phyloP scores from a whole-genome alignment of 257 asterid genomes.

The Nicotiana undulata region DNA sequence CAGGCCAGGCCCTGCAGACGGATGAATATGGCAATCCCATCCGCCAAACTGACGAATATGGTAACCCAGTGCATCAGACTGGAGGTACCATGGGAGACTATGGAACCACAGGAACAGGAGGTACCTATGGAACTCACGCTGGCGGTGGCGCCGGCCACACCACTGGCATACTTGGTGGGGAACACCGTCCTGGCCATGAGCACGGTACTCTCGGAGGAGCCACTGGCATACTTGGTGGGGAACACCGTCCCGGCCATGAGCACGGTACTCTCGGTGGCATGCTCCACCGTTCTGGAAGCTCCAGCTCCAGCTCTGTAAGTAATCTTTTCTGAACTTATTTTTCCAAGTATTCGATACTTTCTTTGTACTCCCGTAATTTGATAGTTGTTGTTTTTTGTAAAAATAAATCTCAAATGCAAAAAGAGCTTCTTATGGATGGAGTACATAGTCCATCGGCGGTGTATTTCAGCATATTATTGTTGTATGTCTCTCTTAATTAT shows the following conservation, averaged over 20 bases:
- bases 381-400: neutral
- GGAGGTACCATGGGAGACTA: conserved; percentile 25
- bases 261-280: conserved; percentile 23
- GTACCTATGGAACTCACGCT: conserved; percentile 10
- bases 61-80: conserved; percentile 20
- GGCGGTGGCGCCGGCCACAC: neutral
- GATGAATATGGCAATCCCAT: conserved; percentile 67
- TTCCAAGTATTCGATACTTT: neutral
- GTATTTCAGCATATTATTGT: too few species aligned
- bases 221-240: conserved; percentile 15
- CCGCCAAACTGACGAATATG: conserved; percentile 27
- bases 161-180: conserved; percentile 7
- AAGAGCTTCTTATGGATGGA: too few species aligned
- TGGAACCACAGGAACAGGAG: conserved; percentile 36
- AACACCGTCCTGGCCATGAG: neutral
- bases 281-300: conserved; percentile 47
- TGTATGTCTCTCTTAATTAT: neutral
- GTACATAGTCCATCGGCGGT: too few species aligned
- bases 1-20: conserved; percentile 19
- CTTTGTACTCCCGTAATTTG: neutral
- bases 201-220: conserved; percentile 24
- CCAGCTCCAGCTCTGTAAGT: conserved; percentile 35
- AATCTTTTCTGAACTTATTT: neutral
- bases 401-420: too few species aligned
- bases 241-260: neutral